These are phyloP conservation scores for Ophiorrhiza pumila DNA, from an alignment of 257 asterid species.

Conservation along the genomic window DNA sequence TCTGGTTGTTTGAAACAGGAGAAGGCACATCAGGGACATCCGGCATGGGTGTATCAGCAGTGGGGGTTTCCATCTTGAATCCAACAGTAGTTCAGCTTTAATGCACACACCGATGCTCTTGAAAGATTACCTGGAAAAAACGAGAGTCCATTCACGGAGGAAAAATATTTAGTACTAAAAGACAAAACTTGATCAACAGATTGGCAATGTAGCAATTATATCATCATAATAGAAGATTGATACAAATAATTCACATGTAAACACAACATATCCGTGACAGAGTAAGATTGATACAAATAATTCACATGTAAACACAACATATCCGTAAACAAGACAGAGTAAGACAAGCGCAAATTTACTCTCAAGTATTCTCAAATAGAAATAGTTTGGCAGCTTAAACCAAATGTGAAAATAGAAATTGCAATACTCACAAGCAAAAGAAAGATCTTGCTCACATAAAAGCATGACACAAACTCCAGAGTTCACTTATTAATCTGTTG, in stretches of 20 bases:
- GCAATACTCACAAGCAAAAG: neutral
- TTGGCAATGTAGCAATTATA: neutral
- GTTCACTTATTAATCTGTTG: neutral
- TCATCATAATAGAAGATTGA: neutral
- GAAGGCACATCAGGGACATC: neutral
- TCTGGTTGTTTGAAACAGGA: slow-evolving; percentile 29
- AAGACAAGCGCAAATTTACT: neutral
- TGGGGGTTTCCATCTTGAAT: slow-evolving; percentile 15
- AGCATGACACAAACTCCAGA: neutral
- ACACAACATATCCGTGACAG: too few relatives aligned
- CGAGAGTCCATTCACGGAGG: neutral
- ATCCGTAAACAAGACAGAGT: too few relatives aligned
- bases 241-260: neutral
- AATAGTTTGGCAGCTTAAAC: neutral
- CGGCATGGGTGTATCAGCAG: slow-evolving; percentile 8
- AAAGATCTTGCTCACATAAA: neutral
- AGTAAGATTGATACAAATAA: neutral
- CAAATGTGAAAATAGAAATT: neutral
- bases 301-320: neutral
- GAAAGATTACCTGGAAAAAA: slow-evolving; percentile 4
- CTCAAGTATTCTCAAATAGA: neutral
- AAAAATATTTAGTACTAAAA: neutral
- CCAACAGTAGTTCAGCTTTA: neutral
- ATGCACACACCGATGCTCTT: slow-evolving; percentile 1
- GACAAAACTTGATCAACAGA: neutral